Conservation (phyloP, 805 yeast genomes). For the Suhomyces emberorum region DNA sequence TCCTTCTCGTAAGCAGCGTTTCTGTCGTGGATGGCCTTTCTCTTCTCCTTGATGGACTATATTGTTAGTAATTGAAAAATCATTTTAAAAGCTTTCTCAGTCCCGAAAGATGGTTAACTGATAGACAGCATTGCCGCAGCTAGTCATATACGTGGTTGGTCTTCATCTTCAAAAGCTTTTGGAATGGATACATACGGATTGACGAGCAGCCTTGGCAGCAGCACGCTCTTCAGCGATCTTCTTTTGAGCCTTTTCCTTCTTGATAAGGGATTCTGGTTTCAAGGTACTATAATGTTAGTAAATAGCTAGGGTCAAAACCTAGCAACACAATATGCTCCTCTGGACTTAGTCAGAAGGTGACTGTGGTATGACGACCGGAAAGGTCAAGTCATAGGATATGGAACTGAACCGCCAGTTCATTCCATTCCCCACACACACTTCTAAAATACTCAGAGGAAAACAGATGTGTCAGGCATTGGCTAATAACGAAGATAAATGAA, state of each 20-base stretch:
- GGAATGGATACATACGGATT: constrained; percentile 64
- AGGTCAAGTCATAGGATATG: constrained; percentile 16
- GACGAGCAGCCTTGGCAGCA: constrained; percentile 75
- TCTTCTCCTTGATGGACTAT: constrained; percentile 44
- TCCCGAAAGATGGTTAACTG: constrained; percentile 89
- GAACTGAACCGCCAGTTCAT: constrained; percentile 44
- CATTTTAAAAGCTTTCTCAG: constrained; percentile 41
- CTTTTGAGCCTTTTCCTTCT: constrained; percentile 76
- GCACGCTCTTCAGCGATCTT: constrained; percentile 75
- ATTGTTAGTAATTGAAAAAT: constrained; percentile 31
- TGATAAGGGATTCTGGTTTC: constrained; percentile 82
- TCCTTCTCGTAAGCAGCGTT: constrained; percentile 96
- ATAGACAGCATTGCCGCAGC: constrained; percentile 70
- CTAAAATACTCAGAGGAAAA: constrained; percentile 37
- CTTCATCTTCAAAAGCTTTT: constrained; percentile 46
- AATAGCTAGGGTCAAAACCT: constrained; percentile 5
- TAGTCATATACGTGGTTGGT: constrained; percentile 55
- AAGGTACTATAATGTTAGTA: constrained; percentile 41
- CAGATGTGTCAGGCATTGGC: constrained; percentile 45
- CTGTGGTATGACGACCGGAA: constrained; percentile 21
- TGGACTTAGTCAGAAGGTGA: constrained; percentile 2
- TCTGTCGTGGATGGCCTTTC: constrained; percentile 83
- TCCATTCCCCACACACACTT: constrained; percentile 25
- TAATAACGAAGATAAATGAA: constrained; percentile 23
- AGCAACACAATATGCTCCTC: constrained; percentile 9